A percentile compares a stretch with the other conserved stretches of the same genome.
phyloP scores from a whole-genome alignment of 1,139 yeast genomes.

The Taphrina wiesneri region DNA sequence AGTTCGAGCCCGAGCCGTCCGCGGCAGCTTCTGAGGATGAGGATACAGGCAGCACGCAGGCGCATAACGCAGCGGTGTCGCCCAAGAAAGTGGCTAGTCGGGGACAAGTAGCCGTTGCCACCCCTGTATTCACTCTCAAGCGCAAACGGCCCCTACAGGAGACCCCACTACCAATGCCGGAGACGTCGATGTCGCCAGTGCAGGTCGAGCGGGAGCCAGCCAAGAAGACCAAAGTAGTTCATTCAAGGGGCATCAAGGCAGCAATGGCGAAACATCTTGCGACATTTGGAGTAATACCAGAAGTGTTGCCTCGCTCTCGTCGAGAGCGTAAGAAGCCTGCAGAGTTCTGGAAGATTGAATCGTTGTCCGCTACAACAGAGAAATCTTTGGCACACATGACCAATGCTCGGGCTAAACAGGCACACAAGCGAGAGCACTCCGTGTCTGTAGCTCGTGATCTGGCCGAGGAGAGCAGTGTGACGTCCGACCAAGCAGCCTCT shows the following conservation, averaged over 20 bases:
- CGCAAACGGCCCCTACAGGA: background rate
- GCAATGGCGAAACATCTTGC: background rate
- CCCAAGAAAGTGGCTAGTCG: background rate
- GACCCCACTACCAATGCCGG: background rate
- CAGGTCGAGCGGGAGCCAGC: background rate
- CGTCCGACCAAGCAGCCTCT: background rate
- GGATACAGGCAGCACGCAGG: background rate
- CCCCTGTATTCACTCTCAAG: slow-evolving; percentile 12
- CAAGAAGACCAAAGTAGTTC: background rate
- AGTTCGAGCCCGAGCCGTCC: background rate
- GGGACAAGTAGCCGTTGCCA: background rate
- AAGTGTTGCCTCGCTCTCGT: slow-evolving; percentile 10
- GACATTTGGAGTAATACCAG: slow-evolving; percentile 3
- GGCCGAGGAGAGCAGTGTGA: background rate
- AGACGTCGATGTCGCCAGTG: background rate
- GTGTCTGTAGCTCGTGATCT: background rate
- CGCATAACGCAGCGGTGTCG: background rate
- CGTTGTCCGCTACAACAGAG: background rate
- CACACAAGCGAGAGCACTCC: background rate
- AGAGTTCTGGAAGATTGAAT: slow-evolving; percentile 7
- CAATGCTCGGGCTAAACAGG: background rate
- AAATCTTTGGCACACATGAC: background rate
- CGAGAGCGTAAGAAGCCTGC: slow-evolving; percentile 12
- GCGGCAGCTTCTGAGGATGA: background rate
- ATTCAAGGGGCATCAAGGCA: background rate